Evolutionary conservation across 441 rosid genomes (phyloP).

Genomic region (Eutrema salsugineum): DNA sequence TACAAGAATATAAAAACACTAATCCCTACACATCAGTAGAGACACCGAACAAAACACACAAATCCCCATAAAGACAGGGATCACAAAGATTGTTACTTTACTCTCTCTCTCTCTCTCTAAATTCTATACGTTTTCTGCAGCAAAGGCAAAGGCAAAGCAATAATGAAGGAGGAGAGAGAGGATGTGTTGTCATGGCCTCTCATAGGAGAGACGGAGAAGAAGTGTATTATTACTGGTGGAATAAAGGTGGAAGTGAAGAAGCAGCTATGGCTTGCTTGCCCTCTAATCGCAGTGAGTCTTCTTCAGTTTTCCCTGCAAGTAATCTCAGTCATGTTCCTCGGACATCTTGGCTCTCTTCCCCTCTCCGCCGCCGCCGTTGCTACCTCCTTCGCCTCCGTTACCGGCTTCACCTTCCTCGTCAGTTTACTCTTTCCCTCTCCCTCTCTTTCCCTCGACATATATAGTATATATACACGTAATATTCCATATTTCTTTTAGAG

Average conservation of each 20-base stretch:
- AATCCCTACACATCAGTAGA: background rate
- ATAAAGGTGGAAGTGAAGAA: conserved; percentile 45
- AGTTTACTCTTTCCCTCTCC: conserved; percentile 11
- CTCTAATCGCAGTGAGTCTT: conserved; percentile 51
- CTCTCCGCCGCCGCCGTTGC: conserved; percentile 70
- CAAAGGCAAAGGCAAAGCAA: background rate
- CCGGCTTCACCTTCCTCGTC: conserved; percentile 63
- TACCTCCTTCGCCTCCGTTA: conserved; percentile 64
- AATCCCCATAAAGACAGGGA: conserved; percentile 1
- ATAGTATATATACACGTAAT: background rate
- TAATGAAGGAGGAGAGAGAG: conserved; percentile 8
- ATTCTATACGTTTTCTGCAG: background rate
- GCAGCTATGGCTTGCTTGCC: conserved; percentile 59
- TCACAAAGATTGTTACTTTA: background rate
- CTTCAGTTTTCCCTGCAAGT: conserved; percentile 56
- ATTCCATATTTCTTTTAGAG: background rate
- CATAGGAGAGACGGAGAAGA: conserved; percentile 8
- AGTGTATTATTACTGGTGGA: conserved; percentile 11
- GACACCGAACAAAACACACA: conserved; percentile 7
- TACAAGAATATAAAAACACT: background rate
- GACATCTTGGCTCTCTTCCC: conserved; percentile 64
- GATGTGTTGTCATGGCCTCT: conserved; percentile 4
- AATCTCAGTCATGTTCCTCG: conserved; percentile 73
- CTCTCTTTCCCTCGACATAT: background rate
- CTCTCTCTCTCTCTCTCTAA: background rate